phyloP scores from a whole-genome alignment of 805 yeast genomes.

The Clavispora fructus region DNA sequence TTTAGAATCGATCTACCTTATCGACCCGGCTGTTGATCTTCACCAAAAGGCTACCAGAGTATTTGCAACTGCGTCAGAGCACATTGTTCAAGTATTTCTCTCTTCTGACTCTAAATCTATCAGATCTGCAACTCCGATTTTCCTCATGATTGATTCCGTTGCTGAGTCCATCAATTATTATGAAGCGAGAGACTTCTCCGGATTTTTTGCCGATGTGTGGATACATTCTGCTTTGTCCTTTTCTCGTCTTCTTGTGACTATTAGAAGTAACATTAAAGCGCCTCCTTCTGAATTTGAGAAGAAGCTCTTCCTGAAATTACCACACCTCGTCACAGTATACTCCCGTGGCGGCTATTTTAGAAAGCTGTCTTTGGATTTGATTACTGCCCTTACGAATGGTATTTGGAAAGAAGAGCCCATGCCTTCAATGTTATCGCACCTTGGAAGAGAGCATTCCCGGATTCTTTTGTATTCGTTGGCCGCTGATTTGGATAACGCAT shows the following conservation, averaged over 20 bases:
- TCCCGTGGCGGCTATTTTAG: conserved; percentile 45
- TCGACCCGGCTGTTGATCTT: conserved; percentile 39
- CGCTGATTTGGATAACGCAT: conserved; percentile 52
- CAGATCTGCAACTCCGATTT: conserved; percentile 51
- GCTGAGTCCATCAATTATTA: conserved; percentile 30
- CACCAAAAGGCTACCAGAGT: conserved; percentile 37
- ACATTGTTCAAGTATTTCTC: conserved; percentile 53
- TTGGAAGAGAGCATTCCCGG: conserved; percentile 62
- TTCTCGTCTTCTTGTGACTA: conserved; percentile 49
- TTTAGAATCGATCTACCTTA: conserved; percentile 49
- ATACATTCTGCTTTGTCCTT: conserved; percentile 49
- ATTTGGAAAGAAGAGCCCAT: conserved; percentile 50
- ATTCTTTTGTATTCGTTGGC: conserved; percentile 57
- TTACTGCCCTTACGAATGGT: conserved; percentile 54
- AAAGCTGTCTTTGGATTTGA: conserved; percentile 45
- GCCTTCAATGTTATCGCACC: conserved; percentile 78
- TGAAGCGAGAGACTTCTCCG: conserved; percentile 39
- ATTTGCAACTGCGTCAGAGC: conserved; percentile 45
- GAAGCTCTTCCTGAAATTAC: conserved; percentile 49
- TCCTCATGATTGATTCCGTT: conserved; percentile 45
- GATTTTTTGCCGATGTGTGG: conserved; percentile 47
- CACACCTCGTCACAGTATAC: conserved; percentile 55
- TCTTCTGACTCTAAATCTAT: conserved; percentile 43
- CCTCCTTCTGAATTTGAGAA: conserved; percentile 64
- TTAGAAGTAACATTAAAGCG: conserved; percentile 46